phyloP scores from a whole-genome alignment of 495 filamentous ascomycete species.

The Cetradonia linearis region DNA sequence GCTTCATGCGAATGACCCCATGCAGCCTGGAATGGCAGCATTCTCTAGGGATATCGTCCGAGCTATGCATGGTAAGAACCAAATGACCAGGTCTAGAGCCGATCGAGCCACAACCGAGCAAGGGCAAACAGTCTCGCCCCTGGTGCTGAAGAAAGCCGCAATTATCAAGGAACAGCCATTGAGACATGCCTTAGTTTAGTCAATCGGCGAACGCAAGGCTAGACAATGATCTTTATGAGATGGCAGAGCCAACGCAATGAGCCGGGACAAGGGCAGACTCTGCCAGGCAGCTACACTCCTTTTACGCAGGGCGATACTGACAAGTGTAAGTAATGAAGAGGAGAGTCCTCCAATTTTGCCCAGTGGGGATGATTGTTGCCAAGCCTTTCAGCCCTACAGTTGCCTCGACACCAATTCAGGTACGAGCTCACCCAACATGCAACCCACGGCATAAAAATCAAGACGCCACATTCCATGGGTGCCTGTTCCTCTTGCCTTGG shows the following conservation, averaged over 20 bases:
- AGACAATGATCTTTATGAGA: neutral
- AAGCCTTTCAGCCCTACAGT: slow-evolving; percentile 2
- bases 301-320: neutral
- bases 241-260: neutral
- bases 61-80: neutral
- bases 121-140: neutral
- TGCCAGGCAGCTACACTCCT: neutral
- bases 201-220: neutral
- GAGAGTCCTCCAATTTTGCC: neutral
- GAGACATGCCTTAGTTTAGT: neutral
- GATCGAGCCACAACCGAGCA: slow-evolving; percentile 4
- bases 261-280: neutral
- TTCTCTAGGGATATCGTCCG: slow-evolving; percentile 1
- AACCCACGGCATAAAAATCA: neutral
- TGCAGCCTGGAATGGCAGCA: slow-evolving; percentile 11
- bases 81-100: slow-evolving; percentile 3
- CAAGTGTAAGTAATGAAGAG: neutral
- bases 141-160: neutral
- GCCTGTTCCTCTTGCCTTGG: slow-evolving; percentile 44
- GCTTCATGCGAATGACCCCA: neutral
- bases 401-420: neutral
- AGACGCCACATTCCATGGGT: slow-evolving; percentile 35
- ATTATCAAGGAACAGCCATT: neutral
- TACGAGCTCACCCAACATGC: neutral
- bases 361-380: neutral